Percentiles rank a stretch among this genome's conserved stretches.
Evolutionary conservation across 768 basidiomycete genomes (phyloP).

Genomic region (Imleria badia): DNA sequence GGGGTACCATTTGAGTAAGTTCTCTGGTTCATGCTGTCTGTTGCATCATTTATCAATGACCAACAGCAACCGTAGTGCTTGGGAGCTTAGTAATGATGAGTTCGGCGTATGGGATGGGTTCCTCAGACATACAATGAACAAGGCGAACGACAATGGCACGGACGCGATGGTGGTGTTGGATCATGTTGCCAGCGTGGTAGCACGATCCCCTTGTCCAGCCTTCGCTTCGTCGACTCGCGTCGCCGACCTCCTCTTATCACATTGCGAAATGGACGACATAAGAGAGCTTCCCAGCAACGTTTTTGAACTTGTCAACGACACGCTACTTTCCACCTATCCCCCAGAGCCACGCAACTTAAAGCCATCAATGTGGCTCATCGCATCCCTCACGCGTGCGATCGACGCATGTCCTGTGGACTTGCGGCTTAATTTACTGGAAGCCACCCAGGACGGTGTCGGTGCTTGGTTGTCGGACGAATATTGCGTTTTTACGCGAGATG

Average conservation of each 20-base stretch:
- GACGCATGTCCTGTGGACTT: constrained; percentile 55
- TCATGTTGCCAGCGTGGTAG: constrained; percentile 50
- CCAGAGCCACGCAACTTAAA: constrained; percentile 54
- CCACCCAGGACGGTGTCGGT: constrained; percentile 52
- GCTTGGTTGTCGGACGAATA: constrained; percentile 67
- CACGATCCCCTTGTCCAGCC: constrained; percentile 38
- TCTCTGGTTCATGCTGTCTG: neutral
- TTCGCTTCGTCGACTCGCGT: constrained; percentile 49
- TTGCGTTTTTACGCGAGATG: constrained; percentile 47
- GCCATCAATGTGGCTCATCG: constrained; percentile 60
- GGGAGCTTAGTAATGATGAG: constrained; percentile 57
- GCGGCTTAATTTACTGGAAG: constrained; percentile 44
- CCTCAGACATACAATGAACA: constrained; percentile 49
- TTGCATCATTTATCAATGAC: constrained; percentile 5
- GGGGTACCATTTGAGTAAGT: constrained; percentile 65
- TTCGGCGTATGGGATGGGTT: constrained; percentile 59
- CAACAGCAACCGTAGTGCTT: constrained; percentile 41
- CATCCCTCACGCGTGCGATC: constrained; percentile 52
- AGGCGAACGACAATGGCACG: constrained; percentile 59
- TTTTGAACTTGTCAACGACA: constrained; percentile 60
- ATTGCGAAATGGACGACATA: constrained; percentile 49
- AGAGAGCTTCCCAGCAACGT: constrained; percentile 54
- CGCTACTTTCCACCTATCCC: constrained; percentile 63
- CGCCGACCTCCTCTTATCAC: constrained; percentile 59
- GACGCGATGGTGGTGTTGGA: constrained; percentile 56